Evolutionary conservation across 306 rosid genomes (phyloP).

Genomic region (peach (Prunus persica)): Prunus_persica_NCBIv2 NC_034010.1:27251501-27252000

Average conservation of each 20-base stretch:
- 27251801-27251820: not conserved
- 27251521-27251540: conserved; percentile 34
- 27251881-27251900: conserved; percentile 18
- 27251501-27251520: conserved; percentile 43
- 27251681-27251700: not conserved
- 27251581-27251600: conserved; percentile 19
- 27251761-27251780: not conserved
- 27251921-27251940: conserved; percentile 40
- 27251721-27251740: not conserved
- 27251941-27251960: conserved; percentile 30
- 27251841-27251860: conserved; percentile 9
- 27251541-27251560: conserved; percentile 32
- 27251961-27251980: conserved; percentile 10
- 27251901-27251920: conserved; percentile 26
- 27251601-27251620: conserved; percentile 34
- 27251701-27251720: not conserved
- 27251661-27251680: conserved; percentile 28
- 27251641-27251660: conserved; percentile 32
- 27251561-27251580: conserved; percentile 40
- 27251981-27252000: not conserved
- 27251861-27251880: not conserved
- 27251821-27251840: not conserved
- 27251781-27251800: not conserved
- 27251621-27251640: conserved; percentile 39
- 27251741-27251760: not conserved